Base-by-base conservation (phyloP, 169 alveolate genomes). In the Theileria equi region DNA sequence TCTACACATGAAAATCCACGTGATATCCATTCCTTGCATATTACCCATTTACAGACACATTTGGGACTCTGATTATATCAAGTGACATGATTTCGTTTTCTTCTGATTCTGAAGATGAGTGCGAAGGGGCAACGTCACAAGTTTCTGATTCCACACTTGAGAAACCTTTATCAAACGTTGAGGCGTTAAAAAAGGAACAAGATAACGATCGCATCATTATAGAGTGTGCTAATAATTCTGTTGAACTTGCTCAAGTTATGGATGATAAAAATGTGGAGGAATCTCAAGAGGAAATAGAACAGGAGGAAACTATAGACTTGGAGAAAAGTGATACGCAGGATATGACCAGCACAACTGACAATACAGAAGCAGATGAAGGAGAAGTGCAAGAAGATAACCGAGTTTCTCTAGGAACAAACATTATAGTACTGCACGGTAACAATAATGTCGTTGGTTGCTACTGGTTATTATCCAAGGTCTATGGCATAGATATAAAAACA, bases 241-340 rank as follows among this genome's bases (percentile, higher is more conserved):
- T 50, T 17, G 61, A 50, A n/a, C 21, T 21, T 16, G 29, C 23
- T 13, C 34, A 38, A 2, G 34, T 50, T n/a, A 50, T 68, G 16
- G 80, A 68, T 54, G 61, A 60, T 6, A 71, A 68, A 7, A 68
- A 68, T 68, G 61, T 68, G 23, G 80, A 68, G 35, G 61, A 68
- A 17, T 41, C 68, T 13, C 44, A 60, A 29, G 80, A 71, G 4
- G 80, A 68, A 55, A 68, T 68, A 68, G 61, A 68, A 53, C 80
- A 68, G 45, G n/a, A n/a, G n/a, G n/a, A n/a, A 17, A 38, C 61
- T 6, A 21, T 50, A 23, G 45, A 13, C 45, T 11, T 11, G 13
- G 45, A 11, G 19, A 13, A 36, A 36, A 11, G 19, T 10, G 45
- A 36, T 36, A 13, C 13, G 45, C 10, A 10, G 13, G 45, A 13